Conservation (phyloP, 805 yeast genomes). For the Crinitomyces ghanaensis region DNA sequence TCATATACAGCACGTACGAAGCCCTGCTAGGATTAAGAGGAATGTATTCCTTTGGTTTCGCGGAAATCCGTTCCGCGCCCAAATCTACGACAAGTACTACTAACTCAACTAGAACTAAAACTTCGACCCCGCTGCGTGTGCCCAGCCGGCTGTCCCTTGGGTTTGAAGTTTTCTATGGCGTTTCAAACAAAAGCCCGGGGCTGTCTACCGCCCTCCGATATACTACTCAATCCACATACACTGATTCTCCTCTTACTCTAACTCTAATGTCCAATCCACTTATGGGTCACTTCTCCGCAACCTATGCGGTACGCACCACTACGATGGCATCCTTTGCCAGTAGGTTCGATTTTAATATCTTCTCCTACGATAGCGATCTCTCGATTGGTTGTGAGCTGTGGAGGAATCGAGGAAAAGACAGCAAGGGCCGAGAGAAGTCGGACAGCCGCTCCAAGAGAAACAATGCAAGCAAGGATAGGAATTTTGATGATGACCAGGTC, state of each 20-base stretch:
- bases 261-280: slow-evolving; percentile 82
- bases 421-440: neutral
- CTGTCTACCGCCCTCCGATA: slow-evolving; percentile 75
- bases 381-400: slow-evolving; percentile 81
- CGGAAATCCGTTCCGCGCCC: slow-evolving; percentile 11
- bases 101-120: slow-evolving; percentile 5
- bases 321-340: slow-evolving; percentile 63
- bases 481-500: slow-evolving; percentile 9
- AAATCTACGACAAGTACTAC: slow-evolving; percentile 6
- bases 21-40: slow-evolving; percentile 71
- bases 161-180: slow-evolving; percentile 81
- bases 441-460: too few species aligned
- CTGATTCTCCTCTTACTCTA: slow-evolving; percentile 83
- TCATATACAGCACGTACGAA: slow-evolving; percentile 74
- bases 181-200: slow-evolving; percentile 77
- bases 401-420: slow-evolving; percentile 29
- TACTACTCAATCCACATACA: slow-evolving; percentile 71
- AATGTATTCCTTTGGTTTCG: slow-evolving; percentile 50
- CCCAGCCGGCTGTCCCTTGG: slow-evolving; percentile 62
- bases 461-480: neutral
- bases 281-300: slow-evolving; percentile 77
- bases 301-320: slow-evolving; percentile 76
- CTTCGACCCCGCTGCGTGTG: too few species aligned
- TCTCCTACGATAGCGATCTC: slow-evolving; percentile 80
- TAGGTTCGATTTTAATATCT: slow-evolving; percentile 78